A percentile compares a stretch with the other conserved stretches of the same genome.
Evolutionary conservation across 768 basidiomycete genomes (phyloP).

Genomic region (Cystofilobasidium bisporidii): DNA sequence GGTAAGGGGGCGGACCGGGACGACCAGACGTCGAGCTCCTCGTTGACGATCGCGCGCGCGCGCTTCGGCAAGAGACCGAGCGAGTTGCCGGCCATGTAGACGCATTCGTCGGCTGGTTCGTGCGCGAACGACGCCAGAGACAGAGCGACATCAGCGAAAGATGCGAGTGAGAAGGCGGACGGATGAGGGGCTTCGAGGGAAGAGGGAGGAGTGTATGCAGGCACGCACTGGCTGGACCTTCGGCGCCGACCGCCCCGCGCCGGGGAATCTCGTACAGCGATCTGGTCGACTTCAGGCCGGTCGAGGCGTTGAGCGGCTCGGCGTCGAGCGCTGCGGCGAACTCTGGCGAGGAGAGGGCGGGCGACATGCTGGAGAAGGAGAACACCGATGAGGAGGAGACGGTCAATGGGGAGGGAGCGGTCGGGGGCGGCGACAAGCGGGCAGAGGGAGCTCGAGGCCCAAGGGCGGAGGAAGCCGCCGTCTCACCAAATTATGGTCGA

Average conservation of each 20-base stretch:
- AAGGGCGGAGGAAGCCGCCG: too few species aligned
- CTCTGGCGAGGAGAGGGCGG: background rate
- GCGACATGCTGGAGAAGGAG: background rate
- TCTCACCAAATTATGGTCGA: too few species aligned
- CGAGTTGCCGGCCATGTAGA: constrained; percentile 94
- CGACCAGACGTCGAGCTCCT: constrained; percentile 80
- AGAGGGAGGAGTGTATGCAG: background rate
- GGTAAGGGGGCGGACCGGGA: constrained; percentile 44
- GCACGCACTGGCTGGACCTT: background rate
- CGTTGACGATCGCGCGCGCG: constrained; percentile 59
- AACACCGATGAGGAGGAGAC: background rate
- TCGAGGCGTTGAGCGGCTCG: background rate
- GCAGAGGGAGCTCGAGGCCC: background rate
- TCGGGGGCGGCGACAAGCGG: too few species aligned
- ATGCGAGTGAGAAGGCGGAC: too few species aligned
- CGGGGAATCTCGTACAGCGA: constrained; percentile 1
- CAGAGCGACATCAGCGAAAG: too few species aligned
- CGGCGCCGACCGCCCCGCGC: constrained; percentile 8
- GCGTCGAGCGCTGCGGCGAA: constrained; percentile 11
- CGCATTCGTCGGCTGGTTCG: constrained; percentile 51
- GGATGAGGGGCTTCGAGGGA: too few species aligned
- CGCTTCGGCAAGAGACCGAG: constrained; percentile 71
- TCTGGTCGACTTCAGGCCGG: constrained; percentile 5
- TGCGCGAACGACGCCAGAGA: too few species aligned
- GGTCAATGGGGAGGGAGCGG: background rate